phyloP scores from a whole-genome alignment of 306 rosid species.

The Ormosia semicastrata region DNA sequence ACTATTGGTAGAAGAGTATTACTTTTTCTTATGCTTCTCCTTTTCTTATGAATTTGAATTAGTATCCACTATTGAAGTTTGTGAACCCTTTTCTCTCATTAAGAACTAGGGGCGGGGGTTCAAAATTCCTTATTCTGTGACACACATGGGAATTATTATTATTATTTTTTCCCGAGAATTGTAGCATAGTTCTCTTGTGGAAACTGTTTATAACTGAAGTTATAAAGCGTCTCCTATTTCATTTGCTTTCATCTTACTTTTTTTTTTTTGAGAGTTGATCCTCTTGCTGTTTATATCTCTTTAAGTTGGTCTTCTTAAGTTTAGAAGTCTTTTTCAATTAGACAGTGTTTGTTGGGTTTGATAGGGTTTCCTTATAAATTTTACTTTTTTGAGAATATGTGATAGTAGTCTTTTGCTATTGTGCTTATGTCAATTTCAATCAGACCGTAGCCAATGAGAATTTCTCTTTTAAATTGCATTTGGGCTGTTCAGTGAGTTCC shows the following conservation, averaged over 20 bases:
- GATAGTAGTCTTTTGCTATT: background rate
- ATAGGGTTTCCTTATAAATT: background rate
- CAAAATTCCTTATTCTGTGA: background rate
- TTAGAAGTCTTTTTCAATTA: background rate
- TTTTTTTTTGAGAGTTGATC: no score
- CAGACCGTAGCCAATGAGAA: background rate
- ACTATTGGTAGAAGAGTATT: slow-evolving; percentile 6
- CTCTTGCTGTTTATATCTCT: background rate
- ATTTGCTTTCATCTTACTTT: slow-evolving; percentile 4
- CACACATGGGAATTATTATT: background rate
- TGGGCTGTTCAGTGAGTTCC: slow-evolving; percentile 23
- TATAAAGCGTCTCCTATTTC: background rate
- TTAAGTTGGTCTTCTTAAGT: background rate
- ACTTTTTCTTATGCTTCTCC: background rate
- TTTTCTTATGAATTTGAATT: background rate
- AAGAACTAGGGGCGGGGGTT: background rate
- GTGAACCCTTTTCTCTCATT: background rate
- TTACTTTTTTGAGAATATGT: background rate
- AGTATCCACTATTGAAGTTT: slow-evolving; percentile 5
- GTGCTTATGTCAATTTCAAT: background rate
- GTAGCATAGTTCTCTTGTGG: background rate
- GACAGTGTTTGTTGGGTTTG: slow-evolving; percentile 1
- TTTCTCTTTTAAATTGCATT: background rate
- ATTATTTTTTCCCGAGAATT: background rate
- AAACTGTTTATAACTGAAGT: background rate